These are phyloP conservation scores for Suhomyces pyralidae DNA, from an alignment of 805 yeast species.

Conservation along the genomic window DNA sequence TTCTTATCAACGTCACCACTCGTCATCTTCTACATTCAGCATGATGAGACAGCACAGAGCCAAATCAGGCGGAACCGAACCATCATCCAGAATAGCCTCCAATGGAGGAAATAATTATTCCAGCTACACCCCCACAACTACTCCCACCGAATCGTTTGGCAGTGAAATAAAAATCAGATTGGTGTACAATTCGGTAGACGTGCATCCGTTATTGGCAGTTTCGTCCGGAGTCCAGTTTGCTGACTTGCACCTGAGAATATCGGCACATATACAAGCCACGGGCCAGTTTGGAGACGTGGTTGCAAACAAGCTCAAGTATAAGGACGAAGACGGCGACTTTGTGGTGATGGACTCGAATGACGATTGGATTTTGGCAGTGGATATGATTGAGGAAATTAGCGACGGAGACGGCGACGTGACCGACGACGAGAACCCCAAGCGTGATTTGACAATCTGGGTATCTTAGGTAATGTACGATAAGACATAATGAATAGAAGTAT, in stretches of 20 bases:
- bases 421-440: conserved; percentile 8
- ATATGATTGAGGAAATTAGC: conserved; percentile 42
- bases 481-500: background rate
- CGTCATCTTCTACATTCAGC: conserved; percentile 42
- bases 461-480: conserved; percentile 18
- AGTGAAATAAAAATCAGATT: conserved; percentile 22
- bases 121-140: conserved; percentile 3
- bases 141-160: conserved; percentile 5
- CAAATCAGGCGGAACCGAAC: conserved; percentile 9
- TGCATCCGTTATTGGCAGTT: conserved; percentile 27
- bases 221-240: conserved; percentile 30
- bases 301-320: conserved; percentile 63
- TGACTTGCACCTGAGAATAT: conserved; percentile 65
- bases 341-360: conserved; percentile 83
- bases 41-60: conserved; percentile 38
- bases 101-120: conserved; percentile 5
- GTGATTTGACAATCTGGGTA: conserved; percentile 40
- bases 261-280: conserved; percentile 45
- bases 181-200: conserved; percentile 31
- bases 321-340: conserved; percentile 94
- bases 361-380: conserved; percentile 84
- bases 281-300: conserved; percentile 54
- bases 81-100: conserved; percentile 3
- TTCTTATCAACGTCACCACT: conserved; percentile 36
- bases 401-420: conserved; percentile 9